Conservation (phyloP, 441 rosid species). For the Gossypium schwendimanii region DNA sequence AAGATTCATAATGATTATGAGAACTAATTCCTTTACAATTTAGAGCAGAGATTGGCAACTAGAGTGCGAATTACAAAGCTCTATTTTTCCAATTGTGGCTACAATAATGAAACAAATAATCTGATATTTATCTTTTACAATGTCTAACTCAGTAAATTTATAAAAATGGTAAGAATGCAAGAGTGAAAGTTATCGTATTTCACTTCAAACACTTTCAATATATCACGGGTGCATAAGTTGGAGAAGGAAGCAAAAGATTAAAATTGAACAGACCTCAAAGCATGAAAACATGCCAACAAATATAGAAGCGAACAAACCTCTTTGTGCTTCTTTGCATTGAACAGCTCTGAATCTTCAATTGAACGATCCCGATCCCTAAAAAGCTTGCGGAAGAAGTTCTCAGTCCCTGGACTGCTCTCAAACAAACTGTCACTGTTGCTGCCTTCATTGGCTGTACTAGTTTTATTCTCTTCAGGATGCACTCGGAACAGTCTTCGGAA, state of each 20-base stretch:
- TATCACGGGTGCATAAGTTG: background rate
- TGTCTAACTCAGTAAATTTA: background rate
- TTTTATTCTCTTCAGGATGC: conserved; percentile 82
- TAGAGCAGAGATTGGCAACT: background rate
- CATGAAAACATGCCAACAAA: conserved; percentile 1
- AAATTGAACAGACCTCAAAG: conserved; percentile 5
- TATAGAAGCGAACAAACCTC: conserved; percentile 40
- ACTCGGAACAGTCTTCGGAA: conserved; percentile 80
- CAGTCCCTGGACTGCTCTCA: conserved; percentile 95
- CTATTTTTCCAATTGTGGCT: background rate
- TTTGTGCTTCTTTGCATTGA: conserved; percentile 65
- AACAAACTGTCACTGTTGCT: conserved; percentile 38
- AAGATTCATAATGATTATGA: background rate
- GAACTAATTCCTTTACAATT: background rate
- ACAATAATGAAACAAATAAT: background rate
- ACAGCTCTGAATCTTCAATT: conserved; percentile 85
- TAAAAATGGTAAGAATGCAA: background rate
- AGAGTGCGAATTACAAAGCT: background rate
- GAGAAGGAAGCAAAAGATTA: background rate
- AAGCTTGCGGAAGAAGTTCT: conserved; percentile 88
- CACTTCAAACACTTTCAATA: background rate
- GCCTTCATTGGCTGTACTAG: conserved; percentile 43
- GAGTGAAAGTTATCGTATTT: background rate
- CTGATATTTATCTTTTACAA: conserved; percentile 1
- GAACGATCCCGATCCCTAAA: conserved; percentile 92